Conservation (phyloP, 2,329 filamentous ascomycete species). For the Xylariaceae sp. region DNA sequence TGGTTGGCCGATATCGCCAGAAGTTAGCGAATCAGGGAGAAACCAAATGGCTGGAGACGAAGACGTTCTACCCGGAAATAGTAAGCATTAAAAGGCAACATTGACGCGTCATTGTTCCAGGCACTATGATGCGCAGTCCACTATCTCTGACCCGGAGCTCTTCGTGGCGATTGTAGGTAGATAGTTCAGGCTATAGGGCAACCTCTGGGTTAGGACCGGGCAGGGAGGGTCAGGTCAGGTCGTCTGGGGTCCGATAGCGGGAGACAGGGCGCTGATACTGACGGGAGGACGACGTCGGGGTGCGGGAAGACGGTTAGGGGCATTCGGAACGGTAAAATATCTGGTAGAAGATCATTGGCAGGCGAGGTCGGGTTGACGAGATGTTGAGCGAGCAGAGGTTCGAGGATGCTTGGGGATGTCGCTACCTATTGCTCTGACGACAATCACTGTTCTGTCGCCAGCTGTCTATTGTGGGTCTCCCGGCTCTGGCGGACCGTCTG, state of each 20-base stretch:
- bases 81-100: too few species aligned
- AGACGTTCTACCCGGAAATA: background rate
- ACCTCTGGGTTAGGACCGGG: background rate
- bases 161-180: too few species aligned
- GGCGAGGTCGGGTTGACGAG: background rate
- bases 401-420: too few species aligned
- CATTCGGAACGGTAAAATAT: background rate
- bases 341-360: too few species aligned
- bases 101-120: too few species aligned
- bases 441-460: too few species aligned
- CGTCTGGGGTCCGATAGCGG: background rate
- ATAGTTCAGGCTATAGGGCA: too few species aligned
- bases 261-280: background rate
- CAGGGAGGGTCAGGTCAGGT: background rate
- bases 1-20: background rate
- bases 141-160: too few species aligned
- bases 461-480: too few species aligned
- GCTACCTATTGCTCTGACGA: too few species aligned
- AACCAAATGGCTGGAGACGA: background rate
- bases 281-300: background rate
- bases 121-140: too few species aligned
- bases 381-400: background rate
- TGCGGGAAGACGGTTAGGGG: background rate
- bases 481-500: too few species aligned
- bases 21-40: background rate